Conservation (phyloP, 441 rosid species). For the Gossypium laxum region DNA sequence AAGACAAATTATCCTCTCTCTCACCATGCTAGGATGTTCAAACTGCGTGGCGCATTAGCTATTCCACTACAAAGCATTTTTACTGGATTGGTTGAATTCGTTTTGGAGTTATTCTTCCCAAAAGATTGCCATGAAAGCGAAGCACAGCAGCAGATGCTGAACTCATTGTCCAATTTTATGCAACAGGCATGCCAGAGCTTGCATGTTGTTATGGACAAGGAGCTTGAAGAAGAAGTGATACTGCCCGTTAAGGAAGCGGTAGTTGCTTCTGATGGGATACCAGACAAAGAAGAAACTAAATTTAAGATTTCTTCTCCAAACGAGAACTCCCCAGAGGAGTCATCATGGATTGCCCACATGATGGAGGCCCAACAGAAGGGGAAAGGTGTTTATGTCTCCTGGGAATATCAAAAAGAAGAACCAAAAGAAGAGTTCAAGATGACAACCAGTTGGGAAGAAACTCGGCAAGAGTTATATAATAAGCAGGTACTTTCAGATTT, state of each 20-base stretch:
- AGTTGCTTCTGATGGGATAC: slow-evolving; percentile 22
- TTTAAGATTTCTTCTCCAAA: slow-evolving; percentile 22
- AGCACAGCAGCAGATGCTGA: slow-evolving; percentile 36
- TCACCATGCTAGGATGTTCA: slow-evolving; percentile 69
- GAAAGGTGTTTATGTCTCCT: slow-evolving; percentile 38
- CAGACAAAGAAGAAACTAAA: slow-evolving; percentile 21
- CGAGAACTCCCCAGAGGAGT: slow-evolving; percentile 30
- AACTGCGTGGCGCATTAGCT: slow-evolving; percentile 55
- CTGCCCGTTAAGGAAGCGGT: slow-evolving; percentile 28
- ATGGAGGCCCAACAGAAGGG: slow-evolving; percentile 44
- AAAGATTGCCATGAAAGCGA: slow-evolving; percentile 38
- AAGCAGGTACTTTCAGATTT: slow-evolving; percentile 26
- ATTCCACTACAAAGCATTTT: slow-evolving; percentile 41
- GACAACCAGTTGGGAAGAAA: slow-evolving; percentile 32
- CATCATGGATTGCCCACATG: slow-evolving; percentile 46
- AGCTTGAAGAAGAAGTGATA: slow-evolving; percentile 34
- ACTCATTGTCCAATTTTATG: slow-evolving; percentile 31
- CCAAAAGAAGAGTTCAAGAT: slow-evolving; percentile 50
- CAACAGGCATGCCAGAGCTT: slow-evolving; percentile 46
- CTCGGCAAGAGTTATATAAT: slow-evolving; percentile 19
- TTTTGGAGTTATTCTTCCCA: slow-evolving; percentile 67
- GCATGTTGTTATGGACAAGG: slow-evolving; percentile 35
- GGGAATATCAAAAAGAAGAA: slow-evolving; percentile 53
- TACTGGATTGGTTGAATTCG: slow-evolving; percentile 42
- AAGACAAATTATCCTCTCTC: slow-evolving; percentile 61